phyloP scores from a whole-genome alignment of 2,329 filamentous ascomycete genomes.

The Chrysosporium keratinophilum region DNA sequence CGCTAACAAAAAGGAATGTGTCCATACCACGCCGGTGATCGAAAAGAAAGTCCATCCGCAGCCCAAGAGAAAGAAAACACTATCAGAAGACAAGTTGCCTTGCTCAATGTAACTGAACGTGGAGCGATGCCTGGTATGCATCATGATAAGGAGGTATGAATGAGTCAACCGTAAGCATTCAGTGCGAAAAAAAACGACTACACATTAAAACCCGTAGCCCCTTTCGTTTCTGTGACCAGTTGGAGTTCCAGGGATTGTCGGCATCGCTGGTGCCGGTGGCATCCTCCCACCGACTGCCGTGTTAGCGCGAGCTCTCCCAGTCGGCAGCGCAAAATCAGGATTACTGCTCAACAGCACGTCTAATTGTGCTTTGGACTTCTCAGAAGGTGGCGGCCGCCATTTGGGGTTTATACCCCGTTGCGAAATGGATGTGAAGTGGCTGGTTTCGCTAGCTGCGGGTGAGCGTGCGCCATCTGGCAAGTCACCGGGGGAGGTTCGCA shows the following conservation, averaged over 20 bases:
- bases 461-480: slow-evolving; percentile 55
- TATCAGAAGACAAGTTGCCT: too few species aligned
- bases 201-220: neutral
- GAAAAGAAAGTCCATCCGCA: too few species aligned
- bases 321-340: slow-evolving; percentile 71
- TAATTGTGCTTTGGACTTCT: slow-evolving; percentile 35
- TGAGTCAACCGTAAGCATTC: too few species aligned
- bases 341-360: slow-evolving; percentile 69
- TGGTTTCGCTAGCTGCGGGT: slow-evolving; percentile 66
- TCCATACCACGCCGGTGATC: too few species aligned
- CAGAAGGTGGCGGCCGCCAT: slow-evolving; percentile 51
- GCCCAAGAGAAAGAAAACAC: too few species aligned
- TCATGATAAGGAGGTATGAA: too few species aligned
- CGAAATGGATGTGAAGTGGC: slow-evolving; percentile 80
- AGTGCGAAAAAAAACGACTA: neutral
- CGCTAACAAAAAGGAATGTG: too few species aligned
- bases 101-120: too few species aligned
- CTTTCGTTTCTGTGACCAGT: neutral
- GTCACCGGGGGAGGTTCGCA: slow-evolving; percentile 51
- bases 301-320: slow-evolving; percentile 19
- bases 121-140: too few species aligned
- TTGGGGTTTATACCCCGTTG: slow-evolving; percentile 80
- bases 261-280: slow-evolving; percentile 19
- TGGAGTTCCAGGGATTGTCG: slow-evolving; percentile 18
- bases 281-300: slow-evolving; percentile 14